Evolutionary conservation across 805 yeast genomes (phyloP).

Genomic region (Starmerella stigmatis): DNA sequence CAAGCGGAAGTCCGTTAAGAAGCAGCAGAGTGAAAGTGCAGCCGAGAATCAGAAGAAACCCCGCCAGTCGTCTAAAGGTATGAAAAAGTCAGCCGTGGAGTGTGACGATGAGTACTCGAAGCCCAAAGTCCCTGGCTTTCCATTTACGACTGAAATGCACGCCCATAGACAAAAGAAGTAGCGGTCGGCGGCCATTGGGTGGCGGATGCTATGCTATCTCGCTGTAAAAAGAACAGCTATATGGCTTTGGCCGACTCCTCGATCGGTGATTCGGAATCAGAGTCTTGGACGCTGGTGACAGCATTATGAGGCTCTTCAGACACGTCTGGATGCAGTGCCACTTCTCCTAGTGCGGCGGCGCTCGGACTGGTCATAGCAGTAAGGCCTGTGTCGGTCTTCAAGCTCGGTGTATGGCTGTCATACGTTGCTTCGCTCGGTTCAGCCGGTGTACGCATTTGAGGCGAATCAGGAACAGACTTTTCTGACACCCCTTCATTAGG

Average conservation of each 20-base stretch:
- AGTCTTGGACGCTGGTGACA: background rate
- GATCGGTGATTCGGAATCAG: conserved; percentile 37
- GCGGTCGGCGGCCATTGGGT: background rate
- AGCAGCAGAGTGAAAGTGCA: background rate
- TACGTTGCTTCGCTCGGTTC: too few species aligned
- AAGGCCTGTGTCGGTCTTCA: too few species aligned
- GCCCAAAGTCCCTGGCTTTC: conserved; percentile 16
- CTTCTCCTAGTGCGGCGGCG: too few species aligned
- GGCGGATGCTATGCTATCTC: too few species aligned
- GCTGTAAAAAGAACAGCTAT: background rate
- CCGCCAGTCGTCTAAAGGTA: background rate
- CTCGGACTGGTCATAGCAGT: too few species aligned
- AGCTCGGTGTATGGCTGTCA: too few species aligned
- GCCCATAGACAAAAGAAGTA: background rate
- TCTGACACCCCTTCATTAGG: too few species aligned
- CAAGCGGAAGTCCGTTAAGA: background rate
- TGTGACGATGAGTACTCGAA: conserved; percentile 10
- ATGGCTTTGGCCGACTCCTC: conserved; percentile 26
- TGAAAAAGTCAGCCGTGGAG: conserved; percentile 14
- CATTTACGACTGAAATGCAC: conserved; percentile 6
- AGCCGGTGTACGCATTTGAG: too few species aligned
- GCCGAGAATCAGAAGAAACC: background rate
- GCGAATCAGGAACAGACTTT: too few species aligned
- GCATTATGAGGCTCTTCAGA: too few species aligned
- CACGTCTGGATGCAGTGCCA: too few species aligned